These are phyloP conservation scores for Populus hybrid DNA, from an alignment of 441 rosid species.

Conservation along the genomic window DNA sequence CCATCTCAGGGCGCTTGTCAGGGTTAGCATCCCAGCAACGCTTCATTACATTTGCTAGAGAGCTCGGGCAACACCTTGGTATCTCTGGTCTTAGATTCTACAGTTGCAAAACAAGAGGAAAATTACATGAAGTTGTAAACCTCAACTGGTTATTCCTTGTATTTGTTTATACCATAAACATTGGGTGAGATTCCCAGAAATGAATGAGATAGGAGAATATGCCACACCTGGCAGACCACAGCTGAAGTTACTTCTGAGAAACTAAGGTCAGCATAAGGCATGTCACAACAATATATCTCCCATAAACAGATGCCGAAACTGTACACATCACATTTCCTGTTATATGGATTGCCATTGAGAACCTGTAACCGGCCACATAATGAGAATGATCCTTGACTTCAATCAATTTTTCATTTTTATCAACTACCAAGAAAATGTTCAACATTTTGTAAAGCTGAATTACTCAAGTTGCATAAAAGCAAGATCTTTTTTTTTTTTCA, in stretches of 20 bases:
- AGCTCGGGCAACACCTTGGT: constrained; percentile 95
- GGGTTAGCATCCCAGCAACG: constrained; percentile 97
- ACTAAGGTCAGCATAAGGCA: constrained; percentile 95
- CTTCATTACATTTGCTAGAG: constrained; percentile 89
- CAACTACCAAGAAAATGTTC: neutral
- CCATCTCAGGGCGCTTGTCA: constrained; percentile 96
- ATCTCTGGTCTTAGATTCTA: constrained; percentile 97
- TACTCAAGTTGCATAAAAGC: neutral
- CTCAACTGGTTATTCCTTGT: neutral
- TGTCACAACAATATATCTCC: constrained; percentile 98
- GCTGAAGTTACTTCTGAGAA: constrained; percentile 92
- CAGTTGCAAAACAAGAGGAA: constrained; percentile 4
- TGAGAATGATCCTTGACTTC: constrained; percentile 15
- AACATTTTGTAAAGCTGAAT: neutral
- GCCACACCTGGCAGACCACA: constrained; percentile 80
- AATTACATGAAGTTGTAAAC: neutral
- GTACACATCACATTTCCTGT: constrained; percentile 93
- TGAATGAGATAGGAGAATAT: neutral
- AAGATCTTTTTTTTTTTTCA: neutral
- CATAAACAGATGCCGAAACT: constrained; percentile 95
- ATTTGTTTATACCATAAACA: neutral
- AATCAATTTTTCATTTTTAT: neutral
- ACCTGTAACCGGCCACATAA: constrained; percentile 46
- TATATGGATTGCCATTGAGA: constrained; percentile 85
- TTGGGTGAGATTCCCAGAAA: neutral